phyloP scores from a whole-genome alignment of 2,329 filamentous ascomycete genomes.

The Pseudogymnoascus sp. region DNA sequence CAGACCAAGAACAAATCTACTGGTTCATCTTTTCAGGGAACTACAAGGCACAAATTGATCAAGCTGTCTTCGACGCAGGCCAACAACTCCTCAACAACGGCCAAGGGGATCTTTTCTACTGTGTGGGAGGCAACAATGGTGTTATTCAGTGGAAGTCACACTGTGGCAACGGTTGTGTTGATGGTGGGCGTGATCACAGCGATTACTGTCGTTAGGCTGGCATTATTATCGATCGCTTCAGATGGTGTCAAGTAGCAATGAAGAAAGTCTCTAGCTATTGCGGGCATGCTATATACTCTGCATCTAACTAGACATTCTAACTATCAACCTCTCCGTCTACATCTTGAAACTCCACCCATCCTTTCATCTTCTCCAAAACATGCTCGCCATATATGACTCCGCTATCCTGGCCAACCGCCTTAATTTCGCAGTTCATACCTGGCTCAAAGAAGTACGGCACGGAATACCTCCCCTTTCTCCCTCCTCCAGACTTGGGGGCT shows the following conservation, averaged over 20 bases:
- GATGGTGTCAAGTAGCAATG: not conserved
- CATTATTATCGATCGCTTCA: not conserved
- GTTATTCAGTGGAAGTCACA: not conserved
- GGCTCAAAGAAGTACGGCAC: slow-evolving; percentile 42
- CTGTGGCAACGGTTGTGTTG: not conserved
- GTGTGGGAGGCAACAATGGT: not conserved
- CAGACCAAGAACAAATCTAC: not conserved
- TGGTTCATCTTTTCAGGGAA: not conserved
- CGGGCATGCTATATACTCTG: not conserved
- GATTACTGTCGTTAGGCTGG: not conserved
- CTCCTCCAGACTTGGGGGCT: slow-evolving; percentile 21
- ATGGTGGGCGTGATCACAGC: not conserved
- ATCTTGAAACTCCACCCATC: slow-evolving; percentile 37
- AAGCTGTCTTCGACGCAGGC: not conserved
- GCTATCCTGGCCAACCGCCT: slow-evolving; percentile 26
- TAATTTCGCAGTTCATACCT: slow-evolving; percentile 33
- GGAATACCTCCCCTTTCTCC: slow-evolving; percentile 28
- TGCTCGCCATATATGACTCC: slow-evolving; percentile 34
- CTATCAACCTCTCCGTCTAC: slow-evolving; percentile 5
- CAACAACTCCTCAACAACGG: not conserved
- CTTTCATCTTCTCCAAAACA: slow-evolving; percentile 36
- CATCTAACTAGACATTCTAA: not conserved
- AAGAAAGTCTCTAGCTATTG: not conserved
- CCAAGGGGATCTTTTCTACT: not conserved
- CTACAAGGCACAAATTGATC: not conserved